Evolutionary conservation across 1,284 basidiomycete genomes (phyloP).

Genomic region (Apiotrichum gracile): DNA sequence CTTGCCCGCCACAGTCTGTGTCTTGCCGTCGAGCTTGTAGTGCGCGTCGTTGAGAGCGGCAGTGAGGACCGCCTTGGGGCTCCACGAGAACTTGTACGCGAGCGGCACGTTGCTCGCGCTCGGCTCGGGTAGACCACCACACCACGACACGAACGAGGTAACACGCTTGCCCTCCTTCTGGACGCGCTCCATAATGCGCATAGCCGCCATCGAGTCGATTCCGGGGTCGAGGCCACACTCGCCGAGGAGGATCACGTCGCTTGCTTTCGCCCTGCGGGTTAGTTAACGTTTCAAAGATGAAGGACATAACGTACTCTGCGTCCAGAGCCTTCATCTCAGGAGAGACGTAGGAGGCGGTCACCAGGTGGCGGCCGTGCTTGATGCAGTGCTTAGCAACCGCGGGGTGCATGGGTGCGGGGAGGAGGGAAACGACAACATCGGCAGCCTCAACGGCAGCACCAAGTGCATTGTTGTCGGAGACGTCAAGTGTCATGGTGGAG

Average conservation of each 20-base stretch:
- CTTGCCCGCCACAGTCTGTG: conserved; percentile 53
- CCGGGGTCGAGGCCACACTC: conserved; percentile 94
- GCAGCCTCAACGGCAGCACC: conserved; percentile 54
- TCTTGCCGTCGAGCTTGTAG: conserved; percentile 58
- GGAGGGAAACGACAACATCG: conserved; percentile 55
- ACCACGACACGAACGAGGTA: conserved; percentile 82
- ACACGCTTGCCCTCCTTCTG: conserved; percentile 59
- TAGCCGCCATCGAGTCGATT: conserved; percentile 84
- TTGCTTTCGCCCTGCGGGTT: conserved; percentile 56
- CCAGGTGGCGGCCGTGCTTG: conserved; percentile 65
- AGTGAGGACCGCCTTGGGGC: conserved; percentile 75
- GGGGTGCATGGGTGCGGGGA: conserved; percentile 74
- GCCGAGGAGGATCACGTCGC: conserved; percentile 73
- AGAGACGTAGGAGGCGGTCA: conserved; percentile 90
- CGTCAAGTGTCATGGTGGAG: conserved; percentile 58
- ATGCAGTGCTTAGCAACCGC: conserved; percentile 73
- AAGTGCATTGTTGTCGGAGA: conserved; percentile 55
- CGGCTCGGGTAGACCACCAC: conserved; percentile 83
- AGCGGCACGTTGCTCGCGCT: conserved; percentile 62
- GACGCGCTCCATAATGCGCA: conserved; percentile 63
- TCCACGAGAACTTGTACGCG: conserved; percentile 95
- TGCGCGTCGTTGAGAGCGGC: conserved; percentile 73
- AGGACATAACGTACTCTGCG: conserved; percentile 51
- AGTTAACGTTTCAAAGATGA: neutral
- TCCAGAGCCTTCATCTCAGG: conserved; percentile 69